These are phyloP conservation scores for Diaporthe sp. DNA, from an alignment of 2,329 filamentous ascomycete genomes.

Conservation along the genomic window DNA sequence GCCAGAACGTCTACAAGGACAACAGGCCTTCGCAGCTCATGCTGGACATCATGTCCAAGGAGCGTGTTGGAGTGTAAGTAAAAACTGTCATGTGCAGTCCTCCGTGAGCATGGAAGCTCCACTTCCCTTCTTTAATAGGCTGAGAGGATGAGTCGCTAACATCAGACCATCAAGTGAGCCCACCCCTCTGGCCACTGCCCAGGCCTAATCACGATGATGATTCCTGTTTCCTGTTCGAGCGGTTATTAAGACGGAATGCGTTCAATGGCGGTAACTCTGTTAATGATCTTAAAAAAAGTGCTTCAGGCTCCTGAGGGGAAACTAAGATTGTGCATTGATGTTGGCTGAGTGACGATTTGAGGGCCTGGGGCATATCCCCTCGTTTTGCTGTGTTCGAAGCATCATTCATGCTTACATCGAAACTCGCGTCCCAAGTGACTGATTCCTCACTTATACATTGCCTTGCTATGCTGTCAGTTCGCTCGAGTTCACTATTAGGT, in stretches of 20 bases:
- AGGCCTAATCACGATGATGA: slow-evolving; percentile 28
- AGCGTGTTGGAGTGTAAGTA: slow-evolving; percentile 84
- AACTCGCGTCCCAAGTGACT: background rate
- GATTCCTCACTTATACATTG: background rate
- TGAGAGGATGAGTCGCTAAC: slow-evolving; percentile 1
- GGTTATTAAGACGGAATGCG: background rate
- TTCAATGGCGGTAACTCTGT: background rate
- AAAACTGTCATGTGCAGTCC: background rate
- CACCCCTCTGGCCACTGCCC: slow-evolving; percentile 67
- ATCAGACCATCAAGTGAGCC: slow-evolving; percentile 60
- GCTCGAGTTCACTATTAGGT: background rate
- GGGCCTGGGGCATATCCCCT: background rate
- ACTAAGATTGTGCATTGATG: slow-evolving; percentile 12
- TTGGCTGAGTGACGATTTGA: slow-evolving; percentile 20
- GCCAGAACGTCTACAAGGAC: slow-evolving; percentile 83
- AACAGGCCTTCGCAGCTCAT: slow-evolving; percentile 90
- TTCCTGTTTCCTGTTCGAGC: slow-evolving; percentile 30
- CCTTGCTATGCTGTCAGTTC: background rate
- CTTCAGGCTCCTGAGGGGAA: slow-evolving; percentile 1
- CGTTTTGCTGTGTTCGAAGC: background rate
- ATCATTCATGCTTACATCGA: slow-evolving; percentile 8
- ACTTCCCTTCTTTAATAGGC: background rate
- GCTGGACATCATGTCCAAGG: slow-evolving; percentile 91
- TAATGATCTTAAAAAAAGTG: slow-evolving; percentile 12
- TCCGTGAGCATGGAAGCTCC: background rate